Conservation (phyloP, 2,329 filamentous ascomycete species). For the Bipolaris bicolor region DNA sequence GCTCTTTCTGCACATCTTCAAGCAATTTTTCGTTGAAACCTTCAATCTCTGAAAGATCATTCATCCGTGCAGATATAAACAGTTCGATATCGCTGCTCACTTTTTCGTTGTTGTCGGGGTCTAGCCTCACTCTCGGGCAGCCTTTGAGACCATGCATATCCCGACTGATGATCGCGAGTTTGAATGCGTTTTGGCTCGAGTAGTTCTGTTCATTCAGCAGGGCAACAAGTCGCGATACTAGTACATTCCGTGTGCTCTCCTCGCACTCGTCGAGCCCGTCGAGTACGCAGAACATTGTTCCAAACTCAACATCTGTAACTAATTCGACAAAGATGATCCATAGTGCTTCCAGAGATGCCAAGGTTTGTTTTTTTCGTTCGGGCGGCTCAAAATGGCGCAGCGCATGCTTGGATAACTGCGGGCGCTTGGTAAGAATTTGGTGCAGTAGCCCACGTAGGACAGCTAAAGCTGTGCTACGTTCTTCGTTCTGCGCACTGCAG, state of each 20-base stretch:
- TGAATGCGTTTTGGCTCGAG: background rate
- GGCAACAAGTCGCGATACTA: background rate
- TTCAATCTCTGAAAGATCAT: slow-evolving; percentile 21
- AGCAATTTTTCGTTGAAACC: slow-evolving; percentile 14
- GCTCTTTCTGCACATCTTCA: slow-evolving; percentile 16
- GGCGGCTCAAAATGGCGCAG: slow-evolving; percentile 16
- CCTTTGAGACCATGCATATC: background rate
- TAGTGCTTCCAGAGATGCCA: slow-evolving; percentile 22
- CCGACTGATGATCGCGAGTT: background rate
- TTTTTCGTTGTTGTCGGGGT: slow-evolving; percentile 28
- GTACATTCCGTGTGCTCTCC: background rate
- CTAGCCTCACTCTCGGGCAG: slow-evolving; percentile 30
- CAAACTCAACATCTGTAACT: slow-evolving; percentile 15
- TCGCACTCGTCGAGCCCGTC: slow-evolving; percentile 28
- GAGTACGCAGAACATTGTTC: slow-evolving; percentile 30
- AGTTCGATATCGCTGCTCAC: slow-evolving; percentile 30
- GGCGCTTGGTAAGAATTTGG: slow-evolving; percentile 20
- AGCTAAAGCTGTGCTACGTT: background rate
- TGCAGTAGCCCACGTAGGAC: background rate
- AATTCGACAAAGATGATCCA: slow-evolving; percentile 30
- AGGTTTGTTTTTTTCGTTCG: slow-evolving; percentile 12
- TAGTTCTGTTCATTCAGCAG: background rate
- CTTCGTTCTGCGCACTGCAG: background rate
- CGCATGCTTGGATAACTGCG: slow-evolving; percentile 23
- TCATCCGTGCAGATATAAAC: slow-evolving; percentile 32